Evolutionary conservation across 1,284 basidiomycete species (phyloP), one percentile per base, ranked within the genome.

Genomic region (Trametes polyzona): DNA sequence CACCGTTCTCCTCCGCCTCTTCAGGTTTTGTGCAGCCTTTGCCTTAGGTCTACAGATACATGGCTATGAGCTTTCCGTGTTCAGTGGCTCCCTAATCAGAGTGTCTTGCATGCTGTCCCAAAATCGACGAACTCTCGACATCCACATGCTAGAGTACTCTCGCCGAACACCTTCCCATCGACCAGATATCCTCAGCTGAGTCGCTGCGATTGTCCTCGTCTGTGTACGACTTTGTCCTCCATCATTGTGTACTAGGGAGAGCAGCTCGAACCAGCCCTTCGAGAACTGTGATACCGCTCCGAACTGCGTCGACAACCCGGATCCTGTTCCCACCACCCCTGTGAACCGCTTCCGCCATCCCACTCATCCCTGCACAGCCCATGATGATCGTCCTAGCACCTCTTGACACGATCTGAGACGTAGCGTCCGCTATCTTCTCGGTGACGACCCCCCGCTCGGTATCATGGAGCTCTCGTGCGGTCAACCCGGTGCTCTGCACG

Each of bases 311-410:
- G 4, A 82, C 63, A 19, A 82, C 74, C 24, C 62, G 63, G 14
- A 81, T 69, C 2, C 68, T 64, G 16, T 67, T 61, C 4, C 67
- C 68, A 12, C 63, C 48, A 37, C 60, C 69, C 47, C 71, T 69
- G 41, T 73, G 67, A 1, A 81, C 71, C 2, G 73, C 73, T 23
- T 66, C 62, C 43, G 77, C 75, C 70, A 81, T 74, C 7, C 78
- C 80, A 0, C 73, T 75, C 78, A 82, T 81, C 3, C 77, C 80
- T 23, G 79, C 79, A 55, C 79, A 81, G 0, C 81, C 79, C 46
- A 82, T 70, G 43, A 83, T 74, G 9, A 74, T 74, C 40, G 75
- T 71, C 47, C 59, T 46, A 37, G 62, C 62, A 4, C 65, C 62
- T 33, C 61, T 55, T 17, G 54, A 51, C 24, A 75, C 63, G 6